These are phyloP conservation scores for Amylocystis lapponica DNA, from an alignment of 768 basidiomycete genomes.

Conservation along the genomic window DNA sequence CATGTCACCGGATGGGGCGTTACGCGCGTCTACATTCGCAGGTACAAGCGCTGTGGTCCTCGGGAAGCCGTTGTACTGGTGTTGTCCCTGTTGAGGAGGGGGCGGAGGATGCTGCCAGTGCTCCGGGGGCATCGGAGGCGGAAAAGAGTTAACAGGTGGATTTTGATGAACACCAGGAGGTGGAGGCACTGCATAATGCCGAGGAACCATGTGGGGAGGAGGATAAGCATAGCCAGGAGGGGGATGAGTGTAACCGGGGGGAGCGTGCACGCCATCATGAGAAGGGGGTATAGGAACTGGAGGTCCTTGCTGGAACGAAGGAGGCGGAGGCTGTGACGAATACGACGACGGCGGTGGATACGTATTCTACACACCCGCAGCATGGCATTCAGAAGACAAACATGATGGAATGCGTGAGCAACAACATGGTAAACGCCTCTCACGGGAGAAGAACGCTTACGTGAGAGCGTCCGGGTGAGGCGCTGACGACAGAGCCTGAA, in stretches of 20 bases:
- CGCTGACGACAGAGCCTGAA: constrained; percentile 25
- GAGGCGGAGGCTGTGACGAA: constrained; percentile 34
- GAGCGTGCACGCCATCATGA: constrained; percentile 39
- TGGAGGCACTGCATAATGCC: constrained; percentile 15
- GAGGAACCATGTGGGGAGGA: constrained; percentile 17
- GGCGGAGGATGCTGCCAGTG: constrained; percentile 19
- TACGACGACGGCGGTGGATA: constrained; percentile 34
- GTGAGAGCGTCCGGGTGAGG: constrained; percentile 46
- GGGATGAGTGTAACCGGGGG: constrained; percentile 30
- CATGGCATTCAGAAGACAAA: constrained; percentile 7
- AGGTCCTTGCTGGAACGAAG: constrained; percentile 31
- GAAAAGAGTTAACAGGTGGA: constrained; percentile 12
- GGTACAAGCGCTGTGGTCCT: constrained; percentile 38
- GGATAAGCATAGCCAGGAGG: constrained; percentile 20
- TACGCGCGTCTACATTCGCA: constrained; percentile 35
- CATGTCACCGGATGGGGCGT: constrained; percentile 25
- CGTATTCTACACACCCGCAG: constrained; percentile 20
- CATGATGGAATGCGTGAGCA: constrained; percentile 14
- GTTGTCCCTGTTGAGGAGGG: constrained; percentile 11
- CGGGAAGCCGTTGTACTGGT: constrained; percentile 23
- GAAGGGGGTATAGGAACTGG: constrained; percentile 28
- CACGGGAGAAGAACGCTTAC: constrained; percentile 32
- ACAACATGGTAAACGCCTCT: constrained; percentile 13
- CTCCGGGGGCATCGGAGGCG: constrained; percentile 14
- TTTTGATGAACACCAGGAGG: constrained; percentile 19